These are phyloP conservation scores for Aristolochia contorta DNA, from an alignment of 164 flowering plant genomes.

Conservation along the genomic window DNA sequence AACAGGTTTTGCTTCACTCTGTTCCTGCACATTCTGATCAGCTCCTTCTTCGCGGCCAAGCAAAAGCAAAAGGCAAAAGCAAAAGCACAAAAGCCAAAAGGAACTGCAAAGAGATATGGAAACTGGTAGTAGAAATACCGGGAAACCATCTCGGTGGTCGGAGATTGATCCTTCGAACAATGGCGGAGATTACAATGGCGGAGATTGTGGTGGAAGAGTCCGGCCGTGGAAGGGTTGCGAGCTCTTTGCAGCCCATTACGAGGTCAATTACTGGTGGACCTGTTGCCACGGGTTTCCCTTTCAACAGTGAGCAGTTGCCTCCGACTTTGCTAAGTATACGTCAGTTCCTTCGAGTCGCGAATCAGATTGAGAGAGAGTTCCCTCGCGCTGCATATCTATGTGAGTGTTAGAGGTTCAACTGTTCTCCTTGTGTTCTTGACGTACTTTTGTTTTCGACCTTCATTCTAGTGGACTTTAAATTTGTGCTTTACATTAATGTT, in stretches of 20 bases:
- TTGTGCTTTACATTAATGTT: neutral
- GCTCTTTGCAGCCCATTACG: neutral
- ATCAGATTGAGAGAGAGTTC: conserved; percentile 48
- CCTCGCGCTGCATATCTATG: conserved; percentile 86
- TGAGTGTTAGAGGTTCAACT: conserved; percentile 17
- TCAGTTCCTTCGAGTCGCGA: conserved; percentile 80
- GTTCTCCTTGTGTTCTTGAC: neutral
- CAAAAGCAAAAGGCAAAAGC: conserved; percentile 7
- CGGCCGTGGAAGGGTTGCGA: conserved; percentile 9
- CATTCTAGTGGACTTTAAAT: neutral
- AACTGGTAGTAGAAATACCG: conserved; percentile 4
- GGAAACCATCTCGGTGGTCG: neutral
- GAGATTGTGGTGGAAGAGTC: conserved; percentile 46
- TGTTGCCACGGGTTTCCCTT: conserved; percentile 33
- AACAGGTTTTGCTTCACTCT: too few species aligned
- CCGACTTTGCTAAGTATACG: conserved; percentile 49
- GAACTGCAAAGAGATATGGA: neutral
- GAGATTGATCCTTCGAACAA: neutral
- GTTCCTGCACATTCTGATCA: neutral
- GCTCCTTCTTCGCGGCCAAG: neutral
- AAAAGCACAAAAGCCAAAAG: neutral
- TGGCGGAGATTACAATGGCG: conserved; percentile 31
- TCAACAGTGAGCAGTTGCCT: conserved; percentile 84
- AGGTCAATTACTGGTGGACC: conserved; percentile 10
- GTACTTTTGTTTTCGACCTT: neutral